Base-by-base conservation (phyloP, 1,139 yeast genomes). In the Tardiomyces blankii region DNA sequence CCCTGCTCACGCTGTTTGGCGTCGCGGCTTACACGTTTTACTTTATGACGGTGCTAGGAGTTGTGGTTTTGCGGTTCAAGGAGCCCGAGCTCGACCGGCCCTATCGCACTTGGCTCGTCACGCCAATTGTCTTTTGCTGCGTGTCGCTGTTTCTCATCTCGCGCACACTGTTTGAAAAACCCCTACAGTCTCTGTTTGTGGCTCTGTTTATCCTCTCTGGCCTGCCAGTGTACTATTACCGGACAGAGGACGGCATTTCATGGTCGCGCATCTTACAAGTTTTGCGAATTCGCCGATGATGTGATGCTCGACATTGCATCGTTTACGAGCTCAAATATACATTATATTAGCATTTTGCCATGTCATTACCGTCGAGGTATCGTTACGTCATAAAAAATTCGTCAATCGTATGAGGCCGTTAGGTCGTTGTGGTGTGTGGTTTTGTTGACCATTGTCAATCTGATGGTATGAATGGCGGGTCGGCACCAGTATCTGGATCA, bases 1-100 rank as follows among this genome's bases (percentile, higher is more conserved):
- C 60, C 27, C 58, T 68, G 39, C 56, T 63, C 27, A 60, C 68
- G 7, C 66, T 69, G 47, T 68, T 66, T 47, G 73, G 72, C 9
- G 59, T 67, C n/a, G 67, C 68, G 4, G 66, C 66, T 8, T 67
- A 67, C 46, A 50, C 64, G n/a, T 68, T 68, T 43, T 68, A 66
- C 53, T 60, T 66, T 41, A 46, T 62, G 42, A 62, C 71, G 0
- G 71, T 68, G 3, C 51, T 63, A 9, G 72, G 72, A 1, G 64
- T 68, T 18, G 54, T 68, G 44, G 55, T 62, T n/a, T 50, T 68
- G 42, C 53, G 72, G 27, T 54, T 59, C 42, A 51, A 53, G 12
- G 65, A 66, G 45, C 70, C 71, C 0, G 50, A 54, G 1, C 54
- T 68, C 13, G 62, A 56, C 11, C 51, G 72, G 27, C 70, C 72